Percentiles rank a stretch among this genome's conserved stretches.
phyloP scores from a whole-genome alignment of 371 early-diverging fungal genomes.

The Mucor mucedo region DNA sequence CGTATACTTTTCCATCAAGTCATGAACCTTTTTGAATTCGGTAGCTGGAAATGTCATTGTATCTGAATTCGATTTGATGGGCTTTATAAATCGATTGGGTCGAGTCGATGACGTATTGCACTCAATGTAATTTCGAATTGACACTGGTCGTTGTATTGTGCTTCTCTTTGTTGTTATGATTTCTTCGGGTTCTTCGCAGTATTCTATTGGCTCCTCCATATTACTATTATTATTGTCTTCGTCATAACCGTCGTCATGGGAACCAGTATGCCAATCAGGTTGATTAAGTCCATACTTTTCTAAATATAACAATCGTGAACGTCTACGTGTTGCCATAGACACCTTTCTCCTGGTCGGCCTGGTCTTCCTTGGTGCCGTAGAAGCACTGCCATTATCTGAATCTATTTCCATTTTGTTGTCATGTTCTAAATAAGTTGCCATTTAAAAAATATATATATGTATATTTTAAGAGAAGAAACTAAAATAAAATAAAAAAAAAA shows the following conservation, averaged over 20 bases:
- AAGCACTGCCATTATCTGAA: conserved; percentile 8
- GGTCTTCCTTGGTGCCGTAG: not conserved
- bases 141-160: conserved; percentile 29
- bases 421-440: not conserved
- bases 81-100: conserved; percentile 45
- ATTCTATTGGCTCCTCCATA: conserved; percentile 7
- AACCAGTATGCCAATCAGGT: conserved; percentile 29
- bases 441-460: too few species aligned
- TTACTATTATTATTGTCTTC: conserved; percentile 1
- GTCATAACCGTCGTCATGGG: conserved; percentile 15
- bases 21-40: conserved; percentile 32
- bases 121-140: conserved; percentile 34
- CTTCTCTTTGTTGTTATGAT: not conserved
- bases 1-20: conserved; percentile 58
- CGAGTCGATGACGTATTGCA: conserved; percentile 32
- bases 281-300: conserved; percentile 39
- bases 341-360: conserved; percentile 9
- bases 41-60: conserved; percentile 1
- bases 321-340: conserved; percentile 29
- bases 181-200: conserved; percentile 20
- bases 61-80: conserved; percentile 24
- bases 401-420: conserved; percentile 5
- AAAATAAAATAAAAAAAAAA: too few species aligned
- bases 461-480: too few species aligned
- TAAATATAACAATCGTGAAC: conserved; percentile 33